Base-by-base conservation (phyloP, 495 filamentous ascomycete species). In the Penicillium odoratum region DNA sequence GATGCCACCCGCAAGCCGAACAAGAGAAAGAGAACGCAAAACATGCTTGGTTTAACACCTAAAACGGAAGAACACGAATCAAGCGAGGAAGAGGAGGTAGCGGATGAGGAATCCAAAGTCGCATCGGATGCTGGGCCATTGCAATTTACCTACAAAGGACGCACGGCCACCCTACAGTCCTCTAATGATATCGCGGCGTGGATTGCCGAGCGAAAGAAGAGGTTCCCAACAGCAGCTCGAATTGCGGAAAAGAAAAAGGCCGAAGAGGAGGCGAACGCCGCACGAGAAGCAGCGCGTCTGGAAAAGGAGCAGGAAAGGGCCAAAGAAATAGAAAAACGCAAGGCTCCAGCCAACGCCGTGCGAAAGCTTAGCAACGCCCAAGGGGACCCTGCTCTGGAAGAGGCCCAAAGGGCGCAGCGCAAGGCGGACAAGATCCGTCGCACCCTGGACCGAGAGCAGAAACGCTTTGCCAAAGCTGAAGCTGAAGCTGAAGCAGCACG, bases 21-120 rank as follows among this genome's bases (percentile, higher is more conserved):
- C 73, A 93, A 93, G 69, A 90, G 89, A 77, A 89, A 89, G 78
- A 77, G 87, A 47, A 86, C 85, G 66, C 85, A 86, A 44, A 92
- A 94, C 49, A 86, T 88, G 31, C 83, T 96, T 8, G 92, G 92
- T 18, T 69, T 96, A 53, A 92, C 88, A 2, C 92, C 89, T 11
- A 85, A 84, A 38, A 80, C 81, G n/a, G 85, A 87, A 42, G 83
- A 85, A 29, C 84, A 89, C 53, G 88, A 90, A 61, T 85, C 83
- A 1, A 89, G 86, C 51, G 77, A 78, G 38, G 85, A 88, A 51
- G 90, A 93, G 59, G 84, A 90, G 69, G 88, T 89, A 55, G 77
- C 82, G 7, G 85, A 88, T 60, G 90, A 94, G 70, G 87, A 88
- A 67, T 60, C 74, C 28, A 80, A 71, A 55, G 69, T 83, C 36